phyloP scores from a whole-genome alignment of 768 basidiomycete species.

The Leucosporidium scottii region DNA sequence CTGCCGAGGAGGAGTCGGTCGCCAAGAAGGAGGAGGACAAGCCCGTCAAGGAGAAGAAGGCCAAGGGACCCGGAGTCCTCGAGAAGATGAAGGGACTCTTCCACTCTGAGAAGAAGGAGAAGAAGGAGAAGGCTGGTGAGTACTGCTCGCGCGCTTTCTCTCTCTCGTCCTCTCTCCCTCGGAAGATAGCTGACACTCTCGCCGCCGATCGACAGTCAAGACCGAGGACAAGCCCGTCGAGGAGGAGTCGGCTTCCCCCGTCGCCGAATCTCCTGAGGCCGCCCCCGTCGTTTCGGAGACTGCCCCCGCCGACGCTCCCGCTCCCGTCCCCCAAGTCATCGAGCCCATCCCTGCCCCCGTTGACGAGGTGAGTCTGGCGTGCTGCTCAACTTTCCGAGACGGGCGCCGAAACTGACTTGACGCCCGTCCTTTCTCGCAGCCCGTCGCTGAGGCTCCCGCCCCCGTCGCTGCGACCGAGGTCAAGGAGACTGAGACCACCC shows the following conservation, averaged over 20 bases:
- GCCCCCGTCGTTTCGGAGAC: too few relatives aligned
- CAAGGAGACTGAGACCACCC: background rate
- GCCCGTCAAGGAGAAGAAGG: background rate
- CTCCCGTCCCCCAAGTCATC: background rate
- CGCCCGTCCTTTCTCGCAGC: too few relatives aligned
- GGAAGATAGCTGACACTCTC: too few relatives aligned
- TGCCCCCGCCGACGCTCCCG: background rate
- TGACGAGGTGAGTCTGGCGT: too few relatives aligned
- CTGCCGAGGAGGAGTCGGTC: background rate
- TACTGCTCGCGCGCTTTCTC: too few relatives aligned
- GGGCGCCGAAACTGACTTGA: background rate
- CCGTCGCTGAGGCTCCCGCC: background rate
- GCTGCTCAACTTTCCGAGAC: background rate
- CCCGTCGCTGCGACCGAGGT: background rate
- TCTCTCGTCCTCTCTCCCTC: too few relatives aligned
- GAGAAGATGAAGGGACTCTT: background rate
- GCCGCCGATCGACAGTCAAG: too few relatives aligned
- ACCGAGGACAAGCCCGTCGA: too few relatives aligned
- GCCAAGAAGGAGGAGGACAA: background rate
- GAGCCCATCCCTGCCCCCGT: too few relatives aligned
- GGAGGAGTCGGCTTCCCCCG: too few relatives aligned
- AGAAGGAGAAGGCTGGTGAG: constrained; percentile 2
- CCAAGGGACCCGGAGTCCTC: background rate
- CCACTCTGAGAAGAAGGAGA: background rate
- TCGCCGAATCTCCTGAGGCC: too few relatives aligned